Base-by-base conservation (phyloP, 2,329 filamentous ascomycete genomes). In the Paracoccidioides brasiliensis region DNA sequence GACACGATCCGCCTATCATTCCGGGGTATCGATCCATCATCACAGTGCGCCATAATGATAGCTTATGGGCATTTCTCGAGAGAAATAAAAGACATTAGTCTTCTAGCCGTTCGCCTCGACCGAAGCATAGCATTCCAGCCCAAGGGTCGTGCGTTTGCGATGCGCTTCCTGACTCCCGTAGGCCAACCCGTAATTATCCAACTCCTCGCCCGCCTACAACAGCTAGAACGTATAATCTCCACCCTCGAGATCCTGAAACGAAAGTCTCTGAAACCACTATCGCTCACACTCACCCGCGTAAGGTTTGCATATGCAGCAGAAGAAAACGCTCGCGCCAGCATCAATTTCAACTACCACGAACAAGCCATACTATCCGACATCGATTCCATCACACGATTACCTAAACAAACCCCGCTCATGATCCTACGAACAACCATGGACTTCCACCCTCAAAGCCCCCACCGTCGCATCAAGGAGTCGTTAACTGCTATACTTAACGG, bases 401-500 rank as follows among this genome's bases (percentile, higher is more conserved):
- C 54, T 10, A 57, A 40, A 42, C 32, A 48, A 9, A n/a, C 30
- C n/a, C 43, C 48, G 38, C 33, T 48, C 49, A 22, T 37, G 49
- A 4, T 44, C 14, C 54, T 58, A 53, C 63, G 57, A 9, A 57
- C 72, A 44, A 63, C 63, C 28, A 67, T 74, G 43, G 62, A 59
- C 14, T 71, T 74, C 55, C 63, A 68, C 57, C 57, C 56, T 37
- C 60, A 63, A 30, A 73, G 68, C 52, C 70, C 70, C 45, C 71
- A 73, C 60, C 68, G 70, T 45, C 69, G 71, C 33, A 70, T 74
- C 50, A 68, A 67, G 58, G 67, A 69, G 51, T 60, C 70, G n/a
- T 62, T 74, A 10, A 66, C 67, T 2, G 63, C 66, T 51, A 66
- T 63, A 48, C 59, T 73, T 48, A 74, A 73, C 52, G 61, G 63